These are phyloP conservation scores for Alternaria alternata DNA, from an alignment of 2,329 filamentous ascomycete genomes.

Conservation along the genomic window DNA sequence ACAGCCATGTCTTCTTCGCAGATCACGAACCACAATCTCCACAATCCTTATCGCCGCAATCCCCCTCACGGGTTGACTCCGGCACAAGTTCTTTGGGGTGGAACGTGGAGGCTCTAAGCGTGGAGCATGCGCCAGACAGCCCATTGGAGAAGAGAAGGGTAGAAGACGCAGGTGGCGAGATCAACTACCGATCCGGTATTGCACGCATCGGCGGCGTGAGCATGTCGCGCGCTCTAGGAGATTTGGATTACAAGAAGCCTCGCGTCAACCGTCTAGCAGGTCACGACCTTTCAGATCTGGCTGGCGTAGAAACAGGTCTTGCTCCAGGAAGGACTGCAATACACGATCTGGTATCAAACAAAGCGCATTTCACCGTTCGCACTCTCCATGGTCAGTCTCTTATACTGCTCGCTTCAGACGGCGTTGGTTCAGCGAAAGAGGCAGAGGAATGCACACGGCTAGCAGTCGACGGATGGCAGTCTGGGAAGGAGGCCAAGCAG, in stretches of 20 bases:
- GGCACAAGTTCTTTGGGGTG: constrained; percentile 20
- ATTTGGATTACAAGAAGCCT: constrained; percentile 33
- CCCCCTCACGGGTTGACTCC: constrained; percentile 10
- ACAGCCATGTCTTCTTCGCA: constrained; percentile 34
- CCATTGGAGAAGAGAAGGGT: constrained; percentile 31
- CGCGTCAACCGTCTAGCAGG: constrained; percentile 35
- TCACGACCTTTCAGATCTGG: constrained; percentile 34
- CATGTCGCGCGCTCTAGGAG: constrained; percentile 37
- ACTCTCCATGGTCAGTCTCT: constrained; percentile 27
- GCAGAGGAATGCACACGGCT: constrained; percentile 28
- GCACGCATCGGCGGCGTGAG: constrained; percentile 34
- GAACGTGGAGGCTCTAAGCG: constrained; percentile 28
- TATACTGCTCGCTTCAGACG: constrained; percentile 33
- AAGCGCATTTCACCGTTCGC: constrained; percentile 31
- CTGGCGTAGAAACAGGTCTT: constrained; percentile 34
- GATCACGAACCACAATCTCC: constrained; percentile 17
- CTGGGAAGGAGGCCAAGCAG: constrained; percentile 23
- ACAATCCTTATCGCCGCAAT: constrained; percentile 9
- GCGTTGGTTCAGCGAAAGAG: constrained; percentile 29
- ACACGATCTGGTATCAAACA: constrained; percentile 32
- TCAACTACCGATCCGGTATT: constrained; percentile 32
- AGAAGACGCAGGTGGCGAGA: constrained; percentile 33
- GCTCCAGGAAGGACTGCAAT: constrained; percentile 31
- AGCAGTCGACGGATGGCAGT: constrained; percentile 24
- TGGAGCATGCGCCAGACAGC: constrained; percentile 29